Evolutionary conservation across 1,284 basidiomycete genomes (phyloP), one percentile per base, ranked within the genome.

Genomic region (Sanguinoderma infundibulare): DNA sequence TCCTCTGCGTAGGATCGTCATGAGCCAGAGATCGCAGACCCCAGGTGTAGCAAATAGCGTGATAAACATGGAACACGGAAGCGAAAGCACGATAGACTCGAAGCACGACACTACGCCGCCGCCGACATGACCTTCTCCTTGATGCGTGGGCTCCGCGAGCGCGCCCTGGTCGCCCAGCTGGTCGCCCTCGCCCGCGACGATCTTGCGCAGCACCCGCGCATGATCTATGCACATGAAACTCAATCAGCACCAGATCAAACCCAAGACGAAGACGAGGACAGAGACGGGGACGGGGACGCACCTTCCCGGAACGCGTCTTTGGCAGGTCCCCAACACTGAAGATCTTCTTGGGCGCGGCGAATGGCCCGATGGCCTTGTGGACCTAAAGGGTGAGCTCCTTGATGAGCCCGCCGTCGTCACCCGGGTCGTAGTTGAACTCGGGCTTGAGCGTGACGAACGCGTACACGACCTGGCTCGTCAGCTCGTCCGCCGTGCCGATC

Each of bases 301-400:
- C 85, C 89, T 98, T 98, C 46, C 97, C 97, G n/a, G 91, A 94
- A 55, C 96, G 85, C 50, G 97, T 99, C 88, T 98, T 98, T 52
- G 97, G 97, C 61, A 98, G 81, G 77, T 98, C 96, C 40, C 73
- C 69, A 67, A 97, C 91, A 69, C 98, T 81, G 77, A 87, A 90
- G 71, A 98, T 89, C 79, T 91, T 92, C 87, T 98, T 98, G 49
- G 96, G 96, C 12, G 93, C 89, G 0, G 97, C 96, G 76, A 98
- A 98, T 2, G 96, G 95, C 3, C 96, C 96, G 67, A 98, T 98
- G 44, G 92, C 91, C 79, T 97, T 98, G 72, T 98, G 89, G 26
- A 99, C 97, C 78, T 98, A 96, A 40, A 98, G 86, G 17, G 91
- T 85, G 63, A 98, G 87, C 78, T 98, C 97, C 79, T 98, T 98